phyloP scores from a whole-genome alignment of 495 filamentous ascomycete species.

The Xylona heveae region DNA sequence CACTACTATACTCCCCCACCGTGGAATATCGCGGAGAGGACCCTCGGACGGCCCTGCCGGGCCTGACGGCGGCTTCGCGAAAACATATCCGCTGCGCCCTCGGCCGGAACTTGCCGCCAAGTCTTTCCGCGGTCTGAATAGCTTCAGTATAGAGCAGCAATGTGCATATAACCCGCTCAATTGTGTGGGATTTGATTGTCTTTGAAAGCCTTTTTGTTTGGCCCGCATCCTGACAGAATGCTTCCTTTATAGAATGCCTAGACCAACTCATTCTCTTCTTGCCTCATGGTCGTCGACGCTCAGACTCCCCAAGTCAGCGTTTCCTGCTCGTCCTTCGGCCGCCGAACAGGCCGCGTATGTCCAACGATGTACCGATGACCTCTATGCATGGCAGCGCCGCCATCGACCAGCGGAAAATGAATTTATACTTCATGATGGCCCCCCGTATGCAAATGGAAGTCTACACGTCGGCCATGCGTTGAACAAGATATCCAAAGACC shows the following conservation, averaged over 20 bases:
- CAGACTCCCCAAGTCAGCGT: slow-evolving; percentile 34
- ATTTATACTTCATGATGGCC: slow-evolving; percentile 87
- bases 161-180: too few relatives aligned
- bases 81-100: too few relatives aligned
- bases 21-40: too few relatives aligned
- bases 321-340: slow-evolving; percentile 28
- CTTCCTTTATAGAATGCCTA: slow-evolving; percentile 29
- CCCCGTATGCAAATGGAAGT: slow-evolving; percentile 89
- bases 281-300: slow-evolving; percentile 38
- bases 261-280: slow-evolving; percentile 22
- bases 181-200: too few relatives aligned
- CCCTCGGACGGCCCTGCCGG: too few relatives aligned
- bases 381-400: slow-evolving; percentile 69
- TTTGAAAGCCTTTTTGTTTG: too few relatives aligned
- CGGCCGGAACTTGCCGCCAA: too few relatives aligned
- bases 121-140: too few relatives aligned
- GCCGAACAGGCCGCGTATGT: slow-evolving; percentile 40
- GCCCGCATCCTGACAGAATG: too few relatives aligned
- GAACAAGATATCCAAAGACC: slow-evolving; percentile 95
- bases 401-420: slow-evolving; percentile 30
- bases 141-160: too few relatives aligned
- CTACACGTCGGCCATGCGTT: slow-evolving; percentile 93
- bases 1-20: too few relatives aligned
- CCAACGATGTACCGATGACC: slow-evolving; percentile 58
- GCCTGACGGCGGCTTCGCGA: too few relatives aligned